A percentile compares a stretch with the other conserved stretches of the same genome.
Conservation (phyloP, 805 yeast species). For the Candida yuanshanica region DNA sequence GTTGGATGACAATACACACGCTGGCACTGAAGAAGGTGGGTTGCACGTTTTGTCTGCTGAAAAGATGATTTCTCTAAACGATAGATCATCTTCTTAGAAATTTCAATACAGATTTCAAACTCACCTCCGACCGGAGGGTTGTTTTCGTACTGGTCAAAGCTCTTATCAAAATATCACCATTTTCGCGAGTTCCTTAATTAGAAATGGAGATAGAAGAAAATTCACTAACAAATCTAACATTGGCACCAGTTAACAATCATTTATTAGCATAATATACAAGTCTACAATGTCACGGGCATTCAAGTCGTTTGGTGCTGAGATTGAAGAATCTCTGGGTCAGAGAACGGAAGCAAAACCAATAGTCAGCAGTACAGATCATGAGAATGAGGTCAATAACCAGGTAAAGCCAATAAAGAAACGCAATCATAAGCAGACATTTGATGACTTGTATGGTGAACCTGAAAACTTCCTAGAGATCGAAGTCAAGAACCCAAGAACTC, state of each 20-base stretch:
- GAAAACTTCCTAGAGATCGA: conserved; percentile 92
- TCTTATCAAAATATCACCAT: background rate
- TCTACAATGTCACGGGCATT: conserved; percentile 10
- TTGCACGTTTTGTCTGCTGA: too few species aligned
- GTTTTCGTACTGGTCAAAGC: too few species aligned
- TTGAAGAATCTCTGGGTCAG: conserved; percentile 16
- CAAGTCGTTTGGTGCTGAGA: conserved; percentile 26
- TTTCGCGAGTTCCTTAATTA: background rate
- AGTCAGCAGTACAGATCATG: background rate
- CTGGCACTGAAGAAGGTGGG: too few species aligned
- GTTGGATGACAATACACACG: too few species aligned
- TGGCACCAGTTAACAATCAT: too few species aligned
- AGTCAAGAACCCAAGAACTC: conserved; percentile 75
- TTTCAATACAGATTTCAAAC: too few species aligned
- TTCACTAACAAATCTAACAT: background rate
- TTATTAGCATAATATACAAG: too few species aligned
- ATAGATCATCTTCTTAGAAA: too few species aligned
- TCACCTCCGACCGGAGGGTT: too few species aligned
- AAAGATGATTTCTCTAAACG: too few species aligned
- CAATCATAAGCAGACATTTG: conserved; percentile 56
- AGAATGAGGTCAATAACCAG: background rate
- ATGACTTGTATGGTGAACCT: conserved; percentile 87
- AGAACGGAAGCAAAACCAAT: background rate
- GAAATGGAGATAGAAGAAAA: too few species aligned
- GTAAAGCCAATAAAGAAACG: conserved; percentile 10